Evolutionary conservation across 2,329 filamentous ascomycete genomes (phyloP), one percentile per base, ranked within the genome.

Genomic region (Fonsecaea pedrosoi): DNA sequence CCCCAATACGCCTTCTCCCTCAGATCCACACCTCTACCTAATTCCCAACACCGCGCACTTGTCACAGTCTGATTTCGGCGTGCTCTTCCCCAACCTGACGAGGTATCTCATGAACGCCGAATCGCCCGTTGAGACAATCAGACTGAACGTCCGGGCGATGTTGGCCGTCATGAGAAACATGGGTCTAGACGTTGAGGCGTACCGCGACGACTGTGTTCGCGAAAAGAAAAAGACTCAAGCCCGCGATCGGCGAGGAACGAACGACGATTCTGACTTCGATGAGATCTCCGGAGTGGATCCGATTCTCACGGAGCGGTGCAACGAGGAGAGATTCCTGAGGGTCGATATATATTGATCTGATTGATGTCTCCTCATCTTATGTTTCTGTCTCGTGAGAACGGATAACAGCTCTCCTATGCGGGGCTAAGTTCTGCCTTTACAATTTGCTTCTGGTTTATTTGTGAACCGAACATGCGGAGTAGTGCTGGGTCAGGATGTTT

Each of bases 41-140:
- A 88, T 92, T 2, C 76, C 83, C 13, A 82, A 85, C 54, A 90
- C 89, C n/a, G 91, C 92, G 0, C 92, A 96, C 75, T 84, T 96
- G 32, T 92, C 86, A 65, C 92, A 96, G 78, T 91, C 88, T 21
- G 92, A 96, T 74, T 96, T 95, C 72, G 92, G 91, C 40, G 80
- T 95, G 30, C 79, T 96, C 25, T 96, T 96, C 74, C 92, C 92
- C 0, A 90, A 89, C 84, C 71, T 84, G 1, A 83, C 82, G 8
- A 81, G 80, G 56, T 80, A 81, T 53, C 75, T 84, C 10, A 81
- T 83, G 64, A 83, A 84, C 63, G 82, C 82, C 0, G 80, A 74
- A 18, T 73, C 77, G 25, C 75, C 76, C 13, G 71, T 74, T 54
- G 67, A 75, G 54, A 76, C 73, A 7, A 69, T 78, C 63, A 54